A percentile compares a stretch with the other conserved stretches of the same genome.
Evolutionary conservation across 768 basidiomycete species (phyloP).

Genomic region (Tylopilus subfusipes): DNA sequence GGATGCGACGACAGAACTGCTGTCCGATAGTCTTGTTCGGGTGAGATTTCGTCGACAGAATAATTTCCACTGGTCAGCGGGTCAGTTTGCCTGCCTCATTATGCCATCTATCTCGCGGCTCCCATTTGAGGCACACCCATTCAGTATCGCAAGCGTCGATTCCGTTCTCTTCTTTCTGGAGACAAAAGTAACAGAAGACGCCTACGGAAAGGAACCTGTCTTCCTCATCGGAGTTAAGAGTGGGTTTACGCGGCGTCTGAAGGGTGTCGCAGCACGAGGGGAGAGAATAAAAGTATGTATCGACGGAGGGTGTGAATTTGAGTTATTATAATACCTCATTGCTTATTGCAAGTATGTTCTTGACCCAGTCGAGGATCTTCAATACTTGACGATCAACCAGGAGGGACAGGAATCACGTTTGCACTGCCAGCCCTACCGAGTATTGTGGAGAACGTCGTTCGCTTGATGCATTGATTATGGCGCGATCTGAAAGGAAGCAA

Average conservation of each 20-base stretch:
- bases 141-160: conserved; percentile 49
- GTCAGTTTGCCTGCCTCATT: conserved; percentile 50
- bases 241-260: conserved; percentile 53
- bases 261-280: conserved; percentile 28
- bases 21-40: conserved; percentile 43
- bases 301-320: conserved; percentile 43
- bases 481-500: neutral
- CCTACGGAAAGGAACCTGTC: conserved; percentile 37
- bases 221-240: conserved; percentile 58
- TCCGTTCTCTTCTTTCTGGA: conserved; percentile 11
- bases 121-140: conserved; percentile 54
- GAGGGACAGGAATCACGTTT: conserved; percentile 51
- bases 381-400: conserved; percentile 20
- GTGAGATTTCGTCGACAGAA: conserved; percentile 42
- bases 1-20: conserved; percentile 37
- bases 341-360: conserved; percentile 42
- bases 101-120: conserved; percentile 42
- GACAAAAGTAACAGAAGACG: neutral
- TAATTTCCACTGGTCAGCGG: conserved; percentile 48
- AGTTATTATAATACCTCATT: conserved; percentile 41
- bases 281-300: conserved; percentile 43
- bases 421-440: conserved; percentile 44
- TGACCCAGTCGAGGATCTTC: neutral
- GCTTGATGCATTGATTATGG: neutral
- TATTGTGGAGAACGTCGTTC: conserved; percentile 36